A percentile compares a stretch with the other conserved stretches of the same genome.
These are phyloP conservation scores for Nicotiana knightiana DNA, from an alignment of 257 asterid species.

Conservation along the genomic window DNA sequence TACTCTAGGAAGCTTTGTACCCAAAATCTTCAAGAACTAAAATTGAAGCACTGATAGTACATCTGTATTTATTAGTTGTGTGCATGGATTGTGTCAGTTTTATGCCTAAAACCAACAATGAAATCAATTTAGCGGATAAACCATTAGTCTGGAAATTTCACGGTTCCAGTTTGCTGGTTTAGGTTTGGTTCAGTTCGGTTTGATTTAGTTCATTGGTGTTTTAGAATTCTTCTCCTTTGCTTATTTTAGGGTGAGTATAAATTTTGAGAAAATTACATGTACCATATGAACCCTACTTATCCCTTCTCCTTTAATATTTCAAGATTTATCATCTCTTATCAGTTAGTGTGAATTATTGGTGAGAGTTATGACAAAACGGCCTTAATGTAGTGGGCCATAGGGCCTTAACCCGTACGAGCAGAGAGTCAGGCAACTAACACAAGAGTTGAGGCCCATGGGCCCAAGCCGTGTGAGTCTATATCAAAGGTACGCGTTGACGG, in stretches of 20 bases:
- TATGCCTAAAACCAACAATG: not conserved
- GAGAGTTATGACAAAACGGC: not conserved
- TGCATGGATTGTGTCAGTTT: not conserved
- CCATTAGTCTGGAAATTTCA: not conserved
- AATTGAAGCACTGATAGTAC: not conserved
- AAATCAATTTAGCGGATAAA: not conserved
- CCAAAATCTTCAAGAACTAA: not conserved
- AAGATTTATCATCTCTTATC: not conserved
- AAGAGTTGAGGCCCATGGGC: not conserved
- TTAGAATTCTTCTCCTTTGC: not conserved
- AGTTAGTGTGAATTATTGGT: not conserved
- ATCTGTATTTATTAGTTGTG: not conserved
- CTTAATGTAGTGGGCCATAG: not conserved
- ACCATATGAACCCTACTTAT: not conserved
- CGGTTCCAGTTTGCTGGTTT: not conserved
- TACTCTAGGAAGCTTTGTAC: not conserved
- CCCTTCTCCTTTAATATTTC: not conserved
- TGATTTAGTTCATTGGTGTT: not conserved
- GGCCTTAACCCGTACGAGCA: not conserved
- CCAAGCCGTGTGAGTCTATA: not conserved
- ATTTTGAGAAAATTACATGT: no score
- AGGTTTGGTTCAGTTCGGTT: not conserved
- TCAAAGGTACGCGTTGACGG: not conserved
- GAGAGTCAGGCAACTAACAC: not conserved
- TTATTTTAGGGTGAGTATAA: not conserved